Base-by-base conservation (phyloP, 2,329 filamentous ascomycete species). In the Nemania sp. region DNA sequence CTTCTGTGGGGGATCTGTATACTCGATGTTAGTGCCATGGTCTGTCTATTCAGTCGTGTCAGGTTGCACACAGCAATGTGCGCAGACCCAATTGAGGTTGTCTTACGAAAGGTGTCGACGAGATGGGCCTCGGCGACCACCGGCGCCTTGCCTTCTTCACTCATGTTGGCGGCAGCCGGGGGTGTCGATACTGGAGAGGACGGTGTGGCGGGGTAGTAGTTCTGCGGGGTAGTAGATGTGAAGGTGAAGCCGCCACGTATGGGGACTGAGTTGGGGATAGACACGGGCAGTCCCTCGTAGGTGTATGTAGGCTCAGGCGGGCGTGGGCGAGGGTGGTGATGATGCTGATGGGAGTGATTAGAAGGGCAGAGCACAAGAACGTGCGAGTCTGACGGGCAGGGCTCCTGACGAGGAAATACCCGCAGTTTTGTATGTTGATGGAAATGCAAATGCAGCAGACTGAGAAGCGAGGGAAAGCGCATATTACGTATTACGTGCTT, bases 41-140 rank as follows among this genome's bases (percentile, higher is more conserved):
- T 29, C 13, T 18, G 24, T 58, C 27, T 57, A 55, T 29, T 29
- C 20, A 5, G 56, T 20, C 27, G 43, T 35, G 43, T 22, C 38
- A 22, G 29, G 56, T 54, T 2, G 29, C 29, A 60, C 51, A 26
- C 22, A 24, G 20, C 15, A 3, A 49, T 18, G 43, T 43, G 52
- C 55, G 58, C 32, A 11, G 10, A 10, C 35, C 27, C 26, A 57
- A 53, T 59, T 18, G 62, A 49, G 54, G 62, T 56, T 26, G 26
- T 73, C 88, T 85, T 82, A 90, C 88, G 87, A 77, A 84, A 93
- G 22, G 91, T 94, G 80, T 93, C 90, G 74, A 93, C 91, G 77
- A 90, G 82, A 80, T 93, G 91, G 77, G 92, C 91, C 85, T 94
- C 92, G 69, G 86, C 85, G 76, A 94, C 91, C 75, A 92, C 90